These are phyloP conservation scores for Penicillium sp. DNA, from an alignment of 2,329 filamentous ascomycete genomes.

Conservation along the genomic window DNA sequence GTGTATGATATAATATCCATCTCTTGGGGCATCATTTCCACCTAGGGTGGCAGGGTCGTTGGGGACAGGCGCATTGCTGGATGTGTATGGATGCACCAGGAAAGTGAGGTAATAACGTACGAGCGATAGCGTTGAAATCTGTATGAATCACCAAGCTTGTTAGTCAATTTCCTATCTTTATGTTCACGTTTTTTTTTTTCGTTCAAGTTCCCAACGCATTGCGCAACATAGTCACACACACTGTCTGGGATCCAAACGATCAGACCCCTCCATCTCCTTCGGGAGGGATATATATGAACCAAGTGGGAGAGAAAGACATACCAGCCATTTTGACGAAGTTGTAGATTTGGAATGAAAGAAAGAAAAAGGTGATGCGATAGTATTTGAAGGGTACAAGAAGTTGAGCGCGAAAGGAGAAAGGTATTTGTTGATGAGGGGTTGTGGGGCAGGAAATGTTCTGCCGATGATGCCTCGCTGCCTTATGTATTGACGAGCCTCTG, in stretches of 20 bases:
- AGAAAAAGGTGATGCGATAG: slow-evolving; percentile 23
- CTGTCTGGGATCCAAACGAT: slow-evolving; percentile 14
- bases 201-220: not conserved
- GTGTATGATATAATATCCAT: not conserved
- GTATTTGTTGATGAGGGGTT: slow-evolving; percentile 27
- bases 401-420: slow-evolving; percentile 11
- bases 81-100: not conserved
- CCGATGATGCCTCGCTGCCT: slow-evolving; percentile 12
- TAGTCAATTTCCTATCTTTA: slow-evolving; percentile 7
- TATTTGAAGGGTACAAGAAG: slow-evolving; percentile 12
- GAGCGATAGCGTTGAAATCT: slow-evolving; percentile 42
- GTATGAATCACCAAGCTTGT: slow-evolving; percentile 4
- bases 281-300: not conserved
- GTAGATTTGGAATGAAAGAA: not conserved
- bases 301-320: slow-evolving; percentile 24
- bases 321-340: slow-evolving; percentile 35
- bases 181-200: not conserved
- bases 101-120: slow-evolving; percentile 31
- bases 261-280: slow-evolving; percentile 1
- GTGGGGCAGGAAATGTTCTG: slow-evolving; percentile 29
- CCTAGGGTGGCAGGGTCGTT: slow-evolving; percentile 5
- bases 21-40: not conserved
- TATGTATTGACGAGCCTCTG: slow-evolving; percentile 3
- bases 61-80: slow-evolving; percentile 9
- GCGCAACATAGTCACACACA: slow-evolving; percentile 19